Conservation (phyloP, 768 basidiomycete genomes). For the Suillus ampliporus region DNA sequence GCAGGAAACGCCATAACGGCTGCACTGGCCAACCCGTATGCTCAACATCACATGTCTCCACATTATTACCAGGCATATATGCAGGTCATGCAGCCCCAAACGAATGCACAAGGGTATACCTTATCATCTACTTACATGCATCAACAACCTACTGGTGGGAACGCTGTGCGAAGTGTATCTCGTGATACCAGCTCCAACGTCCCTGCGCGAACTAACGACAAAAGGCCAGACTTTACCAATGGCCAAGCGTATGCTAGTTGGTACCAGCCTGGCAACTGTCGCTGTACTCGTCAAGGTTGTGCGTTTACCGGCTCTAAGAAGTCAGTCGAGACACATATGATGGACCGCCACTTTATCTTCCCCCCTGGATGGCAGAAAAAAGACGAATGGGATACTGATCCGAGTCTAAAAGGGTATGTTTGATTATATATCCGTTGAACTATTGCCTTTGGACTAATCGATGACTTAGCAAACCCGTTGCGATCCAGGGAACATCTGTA, state of each 20-base stretch:
- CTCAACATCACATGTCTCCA: slow-evolving; percentile 42
- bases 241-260: slow-evolving; percentile 43
- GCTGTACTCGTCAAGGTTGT: slow-evolving; percentile 71
- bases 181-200: slow-evolving; percentile 9
- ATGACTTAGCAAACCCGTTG: slow-evolving; percentile 62
- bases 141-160: slow-evolving; percentile 6
- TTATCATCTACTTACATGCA: slow-evolving; percentile 46
- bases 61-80: slow-evolving; percentile 64
- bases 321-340: slow-evolving; percentile 79
- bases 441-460: neutral
- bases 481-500: slow-evolving; percentile 81
- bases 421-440: neutral
- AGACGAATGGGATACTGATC: slow-evolving; percentile 82
- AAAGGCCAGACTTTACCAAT: slow-evolving; percentile 21
- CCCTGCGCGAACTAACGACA: slow-evolving; percentile 7
- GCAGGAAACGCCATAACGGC: slow-evolving; percentile 26
- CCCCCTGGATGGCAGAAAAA: slow-evolving; percentile 74
- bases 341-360: slow-evolving; percentile 89
- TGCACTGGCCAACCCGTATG: slow-evolving; percentile 32
- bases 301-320: slow-evolving; percentile 71
- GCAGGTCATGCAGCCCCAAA: slow-evolving; percentile 36
- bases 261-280: slow-evolving; percentile 65
- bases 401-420: slow-evolving; percentile 75
- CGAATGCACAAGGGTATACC: slow-evolving; percentile 42
- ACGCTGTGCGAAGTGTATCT: neutral